Base-by-base conservation (phyloP, 495 filamentous ascomycete genomes). In the Sordaria brevicollis region DNA sequence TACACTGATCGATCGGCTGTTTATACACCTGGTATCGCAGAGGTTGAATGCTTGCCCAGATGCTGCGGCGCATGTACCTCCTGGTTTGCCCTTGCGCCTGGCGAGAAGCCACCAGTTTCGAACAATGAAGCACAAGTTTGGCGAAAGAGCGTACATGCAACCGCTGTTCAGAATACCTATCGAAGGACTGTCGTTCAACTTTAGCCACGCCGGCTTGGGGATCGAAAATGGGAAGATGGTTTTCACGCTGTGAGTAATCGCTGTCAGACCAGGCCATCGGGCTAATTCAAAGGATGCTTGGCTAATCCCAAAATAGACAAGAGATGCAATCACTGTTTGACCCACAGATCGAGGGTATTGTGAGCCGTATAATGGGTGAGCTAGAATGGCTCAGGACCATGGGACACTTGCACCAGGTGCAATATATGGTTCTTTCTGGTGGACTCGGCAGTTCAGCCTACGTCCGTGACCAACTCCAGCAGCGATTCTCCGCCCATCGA, bases 361-460 rank as follows among this genome's bases (percentile, higher is more conserved):
- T 81, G 66, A 72, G 72, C 19, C 79, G 85, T 17, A 82, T 90
- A 29, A 81, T 87, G 72, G 77, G 81, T 33, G 87, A 90, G 71
- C 83, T 89, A 2, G 74, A 82, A 33, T 81, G 81, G 71, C 81
- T 89, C 65, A 75, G 82, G 25, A 71, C 74, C 8, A 86, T 81
- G 25, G 77, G 81, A 25, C 81, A 84, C 0, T 67, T 76, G 3
- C 78, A 83, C 49, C 77, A 82, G 67, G 85, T 90, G 37, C 78
- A 74, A 36, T 85, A 89, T 69, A 78, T 90, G 35, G 81, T 91
- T 5, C 79, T 91, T 7, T 90, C 88, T 0, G 89, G 89, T 5
- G 89, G 89, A 3, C 84, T 90, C 5, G 88, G 89, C 13, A 89
- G 88, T 73, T 90, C 87, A 0, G 78, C 83, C n/a, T 90, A 91